A percentile compares a stretch with the other conserved stretches of the same genome.
phyloP scores from a whole-genome alignment of 2,329 filamentous ascomycete species.

The Fonsecaea pugnacius region DNA sequence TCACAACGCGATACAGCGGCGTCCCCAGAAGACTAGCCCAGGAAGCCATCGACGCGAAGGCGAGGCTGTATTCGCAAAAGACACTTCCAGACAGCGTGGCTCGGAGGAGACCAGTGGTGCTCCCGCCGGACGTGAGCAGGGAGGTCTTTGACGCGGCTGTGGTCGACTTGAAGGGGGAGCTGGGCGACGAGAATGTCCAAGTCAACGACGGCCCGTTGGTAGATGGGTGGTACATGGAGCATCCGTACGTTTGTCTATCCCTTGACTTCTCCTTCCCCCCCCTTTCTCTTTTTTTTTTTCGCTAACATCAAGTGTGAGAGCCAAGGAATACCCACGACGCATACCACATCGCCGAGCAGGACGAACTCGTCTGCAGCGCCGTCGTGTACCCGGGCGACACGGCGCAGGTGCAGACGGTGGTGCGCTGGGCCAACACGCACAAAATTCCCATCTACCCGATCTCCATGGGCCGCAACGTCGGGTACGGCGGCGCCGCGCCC shows the following conservation, averaged over 20 bases:
- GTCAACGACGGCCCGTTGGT: constrained; percentile 37
- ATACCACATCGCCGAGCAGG: constrained; percentile 49
- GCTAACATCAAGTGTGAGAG: too few relatives aligned
- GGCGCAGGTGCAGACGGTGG: constrained; percentile 42
- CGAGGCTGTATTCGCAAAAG: constrained; percentile 33
- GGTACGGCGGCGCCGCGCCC: constrained; percentile 57
- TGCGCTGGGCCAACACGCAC: constrained; percentile 43
- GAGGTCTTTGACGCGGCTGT: constrained; percentile 34
- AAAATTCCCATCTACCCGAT: constrained; percentile 44
- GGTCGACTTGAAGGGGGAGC: constrained; percentile 26
- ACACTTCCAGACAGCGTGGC: constrained; percentile 31
- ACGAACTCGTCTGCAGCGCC: constrained; percentile 51
- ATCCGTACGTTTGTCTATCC: constrained; percentile 39
- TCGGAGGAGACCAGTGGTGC: constrained; percentile 16
- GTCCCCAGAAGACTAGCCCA: constrained; percentile 29
- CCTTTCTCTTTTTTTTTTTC: not conserved
- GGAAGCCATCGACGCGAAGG: constrained; percentile 33
- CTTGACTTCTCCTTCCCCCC: not conserved
- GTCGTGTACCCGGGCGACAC: constrained; percentile 46
- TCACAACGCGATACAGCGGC: constrained; percentile 27
- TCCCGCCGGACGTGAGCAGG: constrained; percentile 33
- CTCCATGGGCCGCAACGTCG: constrained; percentile 50
- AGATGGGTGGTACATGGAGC: constrained; percentile 46
- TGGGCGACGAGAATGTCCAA: constrained; percentile 34
- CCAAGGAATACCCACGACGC: constrained; percentile 54